Evolutionary conservation across 106 monocot genomes (phyloP).

Genomic region (Allium sativum): DNA sequence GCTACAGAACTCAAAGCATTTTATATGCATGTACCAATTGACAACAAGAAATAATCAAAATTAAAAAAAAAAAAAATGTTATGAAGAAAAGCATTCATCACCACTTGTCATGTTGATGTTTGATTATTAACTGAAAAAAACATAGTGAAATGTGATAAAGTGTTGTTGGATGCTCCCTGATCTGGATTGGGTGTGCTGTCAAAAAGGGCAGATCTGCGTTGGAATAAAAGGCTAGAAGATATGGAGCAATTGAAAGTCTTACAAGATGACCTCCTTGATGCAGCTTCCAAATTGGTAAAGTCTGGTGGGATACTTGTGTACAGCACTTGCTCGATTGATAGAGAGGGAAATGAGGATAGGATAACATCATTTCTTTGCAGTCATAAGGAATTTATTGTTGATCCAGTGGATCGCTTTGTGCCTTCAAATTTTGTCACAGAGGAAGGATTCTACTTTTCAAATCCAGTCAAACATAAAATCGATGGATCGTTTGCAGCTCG

Average conservation of each 20-base stretch:
- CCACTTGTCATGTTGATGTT: conserved; percentile 57
- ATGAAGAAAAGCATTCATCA: no score
- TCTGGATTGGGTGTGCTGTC: conserved; percentile 95
- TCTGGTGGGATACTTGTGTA: conserved; percentile 82
- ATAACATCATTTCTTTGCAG: conserved; percentile 61
- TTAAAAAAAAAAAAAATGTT: no score
- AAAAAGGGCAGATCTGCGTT: conserved; percentile 96
- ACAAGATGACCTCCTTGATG: conserved; percentile 91
- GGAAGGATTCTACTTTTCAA: conserved; percentile 64
- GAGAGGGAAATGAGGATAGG: conserved; percentile 86
- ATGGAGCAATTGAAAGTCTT: conserved; percentile 65
- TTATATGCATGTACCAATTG: no score
- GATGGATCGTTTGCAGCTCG: conserved; percentile 97
- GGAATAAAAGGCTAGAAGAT: conserved; percentile 89
- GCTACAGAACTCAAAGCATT: no score
- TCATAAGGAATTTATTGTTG: conserved; percentile 65
- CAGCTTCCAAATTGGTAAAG: conserved; percentile 88
- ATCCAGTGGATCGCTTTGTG: conserved; percentile 48
- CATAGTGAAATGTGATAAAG: conserved; percentile 55
- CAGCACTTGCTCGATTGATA: conserved; percentile 96
- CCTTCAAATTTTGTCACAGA: conserved; percentile 58
- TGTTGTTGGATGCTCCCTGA: conserved; percentile 85
- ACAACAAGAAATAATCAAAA: no score
- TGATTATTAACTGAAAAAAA: conserved; percentile 45
- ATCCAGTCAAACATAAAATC: conserved; percentile 70